Conservation (phyloP, 2,329 filamentous ascomycete species). For the Cladosporium austrohemisphaericum region DNA sequence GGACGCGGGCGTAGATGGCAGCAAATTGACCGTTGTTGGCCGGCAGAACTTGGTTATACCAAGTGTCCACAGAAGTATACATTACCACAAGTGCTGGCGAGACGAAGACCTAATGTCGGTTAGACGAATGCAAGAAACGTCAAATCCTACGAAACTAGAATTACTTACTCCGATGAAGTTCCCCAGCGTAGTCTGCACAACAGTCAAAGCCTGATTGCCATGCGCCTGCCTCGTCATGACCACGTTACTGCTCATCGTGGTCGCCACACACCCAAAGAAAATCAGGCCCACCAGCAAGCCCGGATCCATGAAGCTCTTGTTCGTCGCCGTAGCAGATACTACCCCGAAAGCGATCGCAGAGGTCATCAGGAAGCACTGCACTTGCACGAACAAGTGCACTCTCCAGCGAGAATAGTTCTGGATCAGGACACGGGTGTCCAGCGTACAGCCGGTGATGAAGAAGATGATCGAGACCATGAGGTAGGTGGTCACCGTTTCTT, state of each 20-base stretch:
- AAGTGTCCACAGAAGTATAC: constrained; percentile 52
- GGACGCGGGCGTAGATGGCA: constrained; percentile 62
- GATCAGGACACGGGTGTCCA: constrained; percentile 59
- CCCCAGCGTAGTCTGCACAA: constrained; percentile 65
- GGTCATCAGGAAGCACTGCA: constrained; percentile 63
- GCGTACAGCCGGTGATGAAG: constrained; percentile 66
- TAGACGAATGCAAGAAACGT: no score
- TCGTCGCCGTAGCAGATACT: constrained; percentile 50
- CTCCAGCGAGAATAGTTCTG: constrained; percentile 64
- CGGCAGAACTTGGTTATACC: constrained; percentile 56
- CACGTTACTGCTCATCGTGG: constrained; percentile 69
- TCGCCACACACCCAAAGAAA: constrained; percentile 64
- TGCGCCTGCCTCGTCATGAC: constrained; percentile 68
- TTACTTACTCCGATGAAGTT: constrained; percentile 58
- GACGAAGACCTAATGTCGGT: constrained; percentile 58
- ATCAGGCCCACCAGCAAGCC: constrained; percentile 66
- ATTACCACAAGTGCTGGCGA: constrained; percentile 62
- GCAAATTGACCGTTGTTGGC: constrained; percentile 52
- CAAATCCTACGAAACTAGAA: no score
- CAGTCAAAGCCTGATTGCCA: constrained; percentile 49
- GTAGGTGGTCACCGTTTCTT: constrained; percentile 57
- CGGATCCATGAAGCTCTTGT: constrained; percentile 54
- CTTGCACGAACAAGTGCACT: constrained; percentile 64
- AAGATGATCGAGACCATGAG: constrained; percentile 67
- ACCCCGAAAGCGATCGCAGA: constrained; percentile 59